Evolutionary conservation across 2,329 filamentous ascomycete species (phyloP), one percentile per base, ranked within the genome.

Genomic region (Parascedosporium putredinis): DNA sequence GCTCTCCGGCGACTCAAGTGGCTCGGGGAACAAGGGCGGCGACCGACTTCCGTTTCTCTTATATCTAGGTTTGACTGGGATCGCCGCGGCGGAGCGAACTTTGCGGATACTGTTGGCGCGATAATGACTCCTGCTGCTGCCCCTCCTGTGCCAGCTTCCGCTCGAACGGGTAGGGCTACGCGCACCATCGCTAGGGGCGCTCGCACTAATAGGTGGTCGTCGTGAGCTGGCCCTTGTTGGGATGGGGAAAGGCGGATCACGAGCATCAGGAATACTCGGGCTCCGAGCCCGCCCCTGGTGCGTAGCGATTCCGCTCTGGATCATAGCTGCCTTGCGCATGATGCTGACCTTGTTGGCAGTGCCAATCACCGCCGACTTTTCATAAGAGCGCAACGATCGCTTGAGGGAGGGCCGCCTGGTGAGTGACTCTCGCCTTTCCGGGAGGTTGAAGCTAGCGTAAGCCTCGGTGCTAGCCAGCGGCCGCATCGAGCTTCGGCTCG

Each of bases 171-270:
- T 88, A 1, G 89, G 89, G 61, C 88, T 95, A 54, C 81, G 77
- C 36, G 81, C 83, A 3, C 86, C 86, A 54, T 95, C 88, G 53
- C 78, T 80, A 1, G 75, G 73, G 2, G 73, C 71, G 61, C 86
- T 89, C 47, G 76, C 71, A 56, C 77, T 83, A 52, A 81, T 66
- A 1, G 81, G 78, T 20, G 83, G 76, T 58, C 84, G 83, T 52
- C 89, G 81, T 5, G 90, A 98, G 65, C 91, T 97, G 25, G 88
- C 86, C 51, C 93, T 76, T 3, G 83, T 84, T 0, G 93, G 93
- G 5, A 98, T 95, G 0, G 93, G 90, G 70, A 95, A 96, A 1
- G 93, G 93, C 24, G 93, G 90, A 48, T 79, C 73, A 25, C 64
- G 68, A 50, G 70, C 53, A 53, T 81, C 88, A 46, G 71, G 74